Percentiles rank a stretch among this genome's conserved stretches.
These are phyloP conservation scores for Nakaseomyces bracarensis DNA, from an alignment of 1,139 yeast species.

Conservation along the genomic window DNA sequence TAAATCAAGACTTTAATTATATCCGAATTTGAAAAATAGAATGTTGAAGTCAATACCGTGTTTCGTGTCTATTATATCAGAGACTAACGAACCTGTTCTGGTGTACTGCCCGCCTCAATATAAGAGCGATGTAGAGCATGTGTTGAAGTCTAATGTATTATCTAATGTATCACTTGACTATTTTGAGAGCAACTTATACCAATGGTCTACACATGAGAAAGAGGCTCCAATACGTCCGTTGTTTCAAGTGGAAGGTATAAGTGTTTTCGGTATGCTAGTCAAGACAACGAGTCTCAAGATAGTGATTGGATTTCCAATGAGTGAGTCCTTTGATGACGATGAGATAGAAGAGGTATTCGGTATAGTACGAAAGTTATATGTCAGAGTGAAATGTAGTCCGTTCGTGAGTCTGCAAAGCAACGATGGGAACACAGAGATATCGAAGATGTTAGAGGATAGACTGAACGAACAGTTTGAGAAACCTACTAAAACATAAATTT, in stretches of 20 bases:
- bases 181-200: conserved; percentile 26
- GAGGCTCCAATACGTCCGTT: conserved; percentile 17
- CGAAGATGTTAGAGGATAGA: background rate
- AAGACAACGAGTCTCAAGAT: conserved; percentile 27
- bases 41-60: conserved; percentile 12
- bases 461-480: background rate
- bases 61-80: conserved; percentile 25
- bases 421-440: background rate
- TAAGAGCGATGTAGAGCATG: conserved; percentile 19
- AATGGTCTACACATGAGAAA: conserved; percentile 16
- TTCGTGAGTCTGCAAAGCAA: conserved; percentile 11
- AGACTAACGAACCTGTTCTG: conserved; percentile 22
- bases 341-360: conserved; percentile 18
- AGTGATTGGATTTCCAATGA: conserved; percentile 23
- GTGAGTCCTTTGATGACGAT: conserved; percentile 12
- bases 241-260: conserved; percentile 25
- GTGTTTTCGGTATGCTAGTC: conserved; percentile 27
- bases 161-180: conserved; percentile 30
- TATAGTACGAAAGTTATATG: conserved; percentile 20
- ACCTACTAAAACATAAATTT: no score
- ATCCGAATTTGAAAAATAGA: no score
- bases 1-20: no score
- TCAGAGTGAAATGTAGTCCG: conserved; percentile 26
- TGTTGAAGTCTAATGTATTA: conserved; percentile 26
- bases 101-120: conserved; percentile 16